Base-by-base conservation (phyloP, 1,284 basidiomycete genomes). In the Malassezia globosa region DNA sequence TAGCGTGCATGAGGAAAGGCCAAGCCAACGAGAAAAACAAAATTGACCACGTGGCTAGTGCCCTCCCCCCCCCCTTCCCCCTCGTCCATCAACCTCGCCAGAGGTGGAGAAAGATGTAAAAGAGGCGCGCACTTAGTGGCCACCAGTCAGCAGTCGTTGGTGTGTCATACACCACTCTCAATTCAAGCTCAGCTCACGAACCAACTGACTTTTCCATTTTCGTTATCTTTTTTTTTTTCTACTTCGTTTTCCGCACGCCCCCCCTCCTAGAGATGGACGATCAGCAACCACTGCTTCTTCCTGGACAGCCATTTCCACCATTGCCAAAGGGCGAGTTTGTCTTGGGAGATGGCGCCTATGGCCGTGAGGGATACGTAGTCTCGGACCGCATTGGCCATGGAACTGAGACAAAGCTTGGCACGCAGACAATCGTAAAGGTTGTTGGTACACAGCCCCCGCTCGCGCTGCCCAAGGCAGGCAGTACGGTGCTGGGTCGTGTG, bases 401-500 rank as follows among this genome's bases (percentile, higher is more conserved):
- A 16, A 47, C 31, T n/a, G 42, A 7, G 43, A n/a, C n/a, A n/a
- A n/a, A n/a, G n/a, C n/a, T n/a, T n/a, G 51, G 29, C 33, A n/a
- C 24, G 31, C 24, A 4, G 19, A 38, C n/a, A 21, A 33, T 34
- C 1, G 21, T 55, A 4, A 44, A 48, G 7, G 48, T 59, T 22
- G 31, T 24, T 2, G 58, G 61, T 3, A 48, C 51, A 0, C 54
- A 56, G 26, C 57, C 58, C 3, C 58, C 59, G 2, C 60, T 61
- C 23, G 59, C 65, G 16, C 53, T 67, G 3, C 66, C 64, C 0
- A 37, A 29, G 5, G 59, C 63, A 0, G 59, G 58, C n/a, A 61
- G 60, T n/a, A 58, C 53, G 22, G 62, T 68, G 26, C 38, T 90
- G 24, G 87, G 85, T 14, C 80, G 80, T 44, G 78, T 96, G 21